Evolutionary conservation across 1,284 basidiomycete genomes (phyloP), one percentile per base, ranked within the genome.

Genomic region (Phenoliferia sp.): DNA sequence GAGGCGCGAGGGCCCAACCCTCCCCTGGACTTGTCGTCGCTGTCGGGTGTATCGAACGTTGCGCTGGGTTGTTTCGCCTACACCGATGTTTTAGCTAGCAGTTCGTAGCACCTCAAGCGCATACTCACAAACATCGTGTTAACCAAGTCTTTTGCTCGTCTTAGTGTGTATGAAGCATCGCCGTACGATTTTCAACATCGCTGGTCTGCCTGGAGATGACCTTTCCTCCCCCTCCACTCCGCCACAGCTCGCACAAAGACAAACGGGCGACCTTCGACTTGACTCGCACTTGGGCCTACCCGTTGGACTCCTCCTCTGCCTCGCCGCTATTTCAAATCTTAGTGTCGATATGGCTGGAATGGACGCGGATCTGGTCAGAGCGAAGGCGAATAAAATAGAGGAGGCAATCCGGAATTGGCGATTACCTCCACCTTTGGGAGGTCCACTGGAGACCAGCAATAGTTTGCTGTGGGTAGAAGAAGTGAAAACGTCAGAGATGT

Each of bases 291-390:
- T 68, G 12, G 70, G 70, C 9, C 62, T 72, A 0, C 70, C 68
- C 3, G 64, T 69, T 44, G 68, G 66, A 3, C 32, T 72, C 2
- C 58, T 72, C 22, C 68, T 72, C 44, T 72, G 70, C 50, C 44
- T 72, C 36, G 67, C 68, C 16, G 68, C 70, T 31, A 63, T 60
- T 1, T 58, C 63, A 6, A 72, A 69, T 50, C 64, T 72, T 4
- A 54, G 54, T n/a, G 57, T 58, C 26, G 68, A 72, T 28, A 57
- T 62, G 64, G 66, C 60, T 12, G 62, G 68, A 2, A 26, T 72
- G 15, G 65, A 61, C 7, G 60, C 63, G n/a, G 62, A 64, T 34
- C 60, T 66, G 2, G 64, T 69, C 48, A n/a, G 29, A 50, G 26
- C 62, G 61, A 26, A 67, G 67, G 29, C 61, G 63, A 16, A 48